A percentile compares a stretch with the other conserved stretches of the same genome.
These are phyloP conservation scores for Erythrophleum fordii DNA, from an alignment of 306 rosid species.

Conservation along the genomic window DNA sequence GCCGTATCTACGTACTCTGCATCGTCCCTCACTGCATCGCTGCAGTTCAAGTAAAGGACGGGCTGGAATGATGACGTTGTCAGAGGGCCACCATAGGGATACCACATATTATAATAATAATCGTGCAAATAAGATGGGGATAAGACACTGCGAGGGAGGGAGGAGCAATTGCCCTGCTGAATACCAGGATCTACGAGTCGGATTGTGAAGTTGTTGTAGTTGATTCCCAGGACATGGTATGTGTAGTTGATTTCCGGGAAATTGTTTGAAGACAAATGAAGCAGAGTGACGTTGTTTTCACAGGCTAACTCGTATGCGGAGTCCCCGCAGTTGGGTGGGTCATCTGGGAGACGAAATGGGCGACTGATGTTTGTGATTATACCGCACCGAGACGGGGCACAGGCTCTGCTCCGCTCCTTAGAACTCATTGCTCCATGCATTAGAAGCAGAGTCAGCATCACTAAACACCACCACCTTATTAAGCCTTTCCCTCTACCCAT, in stretches of 20 bases:
- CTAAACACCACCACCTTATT: neutral
- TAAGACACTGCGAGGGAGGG: constrained; percentile 20
- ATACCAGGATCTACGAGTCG: constrained; percentile 17
- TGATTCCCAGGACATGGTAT: constrained; percentile 41
- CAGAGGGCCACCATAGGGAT: neutral
- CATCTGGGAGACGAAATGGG: neutral
- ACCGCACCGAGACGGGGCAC: neutral
- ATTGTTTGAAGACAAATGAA: neutral
- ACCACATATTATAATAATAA: too few species aligned
- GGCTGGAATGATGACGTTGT: too few species aligned
- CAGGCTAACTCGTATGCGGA: neutral
- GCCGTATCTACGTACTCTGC: neutral
- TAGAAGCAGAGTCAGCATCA: neutral
- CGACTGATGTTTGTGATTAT: neutral
- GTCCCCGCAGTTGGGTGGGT: neutral
- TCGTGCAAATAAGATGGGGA: neutral
- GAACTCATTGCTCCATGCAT: neutral
- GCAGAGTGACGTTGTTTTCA: constrained; percentile 27
- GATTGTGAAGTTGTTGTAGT: constrained; percentile 40
- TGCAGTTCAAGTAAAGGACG: constrained; percentile 14
- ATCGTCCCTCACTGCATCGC: neutral
- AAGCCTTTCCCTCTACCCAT: neutral
- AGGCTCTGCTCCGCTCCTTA: neutral
- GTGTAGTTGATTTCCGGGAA: constrained; percentile 45
- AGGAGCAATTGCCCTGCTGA: neutral